phyloP scores from a whole-genome alignment of 441 rosid species.

The Aquilaria agallochum region DNA sequence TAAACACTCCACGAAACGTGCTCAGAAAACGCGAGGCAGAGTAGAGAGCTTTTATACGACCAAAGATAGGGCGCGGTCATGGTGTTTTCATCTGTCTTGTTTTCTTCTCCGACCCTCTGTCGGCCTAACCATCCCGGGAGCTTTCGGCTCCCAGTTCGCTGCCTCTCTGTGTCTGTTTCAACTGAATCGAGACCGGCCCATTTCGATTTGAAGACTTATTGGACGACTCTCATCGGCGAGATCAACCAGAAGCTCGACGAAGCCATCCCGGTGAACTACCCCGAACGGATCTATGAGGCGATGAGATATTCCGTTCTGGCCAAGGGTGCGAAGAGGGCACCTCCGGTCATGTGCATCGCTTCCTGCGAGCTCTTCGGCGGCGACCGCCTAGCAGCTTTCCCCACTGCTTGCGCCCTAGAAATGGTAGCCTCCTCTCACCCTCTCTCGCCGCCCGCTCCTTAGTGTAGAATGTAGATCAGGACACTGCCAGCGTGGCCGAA shows the following conservation, averaged over 20 bases:
- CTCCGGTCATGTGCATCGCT: constrained; percentile 94
- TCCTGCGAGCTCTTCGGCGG: constrained; percentile 87
- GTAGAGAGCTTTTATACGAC: too few relatives aligned
- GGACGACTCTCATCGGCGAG: constrained; percentile 56
- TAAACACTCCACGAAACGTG: too few relatives aligned
- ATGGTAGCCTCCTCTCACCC: constrained; percentile 39
- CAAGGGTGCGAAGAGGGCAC: constrained; percentile 77
- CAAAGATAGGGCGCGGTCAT: not conserved
- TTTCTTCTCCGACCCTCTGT: constrained; percentile 20
- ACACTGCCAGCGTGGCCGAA: too few relatives aligned
- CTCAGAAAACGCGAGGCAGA: too few relatives aligned
- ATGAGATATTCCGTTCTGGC: constrained; percentile 92
- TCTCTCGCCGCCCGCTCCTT: not conserved
- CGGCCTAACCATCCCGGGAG: constrained; percentile 21
- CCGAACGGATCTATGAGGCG: constrained; percentile 72
- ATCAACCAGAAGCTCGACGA: constrained; percentile 76
- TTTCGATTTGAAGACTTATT: constrained; percentile 80
- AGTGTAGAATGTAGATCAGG: not conserved
- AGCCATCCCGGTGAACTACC: constrained; percentile 66
- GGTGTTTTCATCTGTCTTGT: constrained; percentile 22
- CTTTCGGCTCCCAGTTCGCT: constrained; percentile 27
- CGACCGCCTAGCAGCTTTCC: constrained; percentile 74
- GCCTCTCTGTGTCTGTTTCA: constrained; percentile 30
- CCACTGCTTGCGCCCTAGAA: constrained; percentile 96
- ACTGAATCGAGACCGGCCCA: constrained; percentile 24